Evolutionary conservation across 2,329 filamentous ascomycete genomes (phyloP), one percentile per base, ranked within the genome.

Genomic region (Fusarium longipes): DNA sequence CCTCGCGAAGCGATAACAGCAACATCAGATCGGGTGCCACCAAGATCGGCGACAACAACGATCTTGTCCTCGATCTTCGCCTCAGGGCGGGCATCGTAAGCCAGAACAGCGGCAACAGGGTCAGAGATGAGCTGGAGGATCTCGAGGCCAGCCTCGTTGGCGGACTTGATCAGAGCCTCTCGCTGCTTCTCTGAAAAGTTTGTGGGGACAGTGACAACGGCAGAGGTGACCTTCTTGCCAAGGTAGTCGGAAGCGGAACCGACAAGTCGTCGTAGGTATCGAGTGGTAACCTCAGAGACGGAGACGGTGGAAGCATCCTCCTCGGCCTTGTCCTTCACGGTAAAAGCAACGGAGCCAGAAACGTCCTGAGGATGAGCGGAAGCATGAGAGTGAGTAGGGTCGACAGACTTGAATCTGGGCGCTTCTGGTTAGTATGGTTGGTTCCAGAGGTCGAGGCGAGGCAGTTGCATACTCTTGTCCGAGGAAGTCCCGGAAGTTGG

Each of bases 401-500:
- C 96, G 85, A 99, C 97, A 70, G 93, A 91, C 83, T 96, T 94
- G 87, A 97, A 97, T 32, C 87, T 89, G 71, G 35, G 45, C 32
- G 24, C 39, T 39, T 52, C 20, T 36, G 57, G 57, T 70, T 63
- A 72, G 72, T 57, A 27, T 70, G 30, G 39, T 54, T 57, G 39
- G 17, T 61, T 48, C 53, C 25, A 44, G 42, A 56, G 27, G 36
- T 49, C 30, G 45, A 32, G n/a, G 8, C 11, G 17, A 27, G 43
- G 17, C 29, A 40, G 35, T 4, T 38, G 49, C 87, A 61, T 89
- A 96, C 91, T 97, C 91, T 86, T 97, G 92, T 73, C 96, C 96
- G 52, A 99, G 82, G 80, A 93, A 97, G 77, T 99, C 96, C 81
- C 93, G 90, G 86, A 98, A 99, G 84, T 93, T 97, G 77, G 93